Conservation (phyloP, 305 asterid genomes). For the Plantago lanceolata region DNA sequence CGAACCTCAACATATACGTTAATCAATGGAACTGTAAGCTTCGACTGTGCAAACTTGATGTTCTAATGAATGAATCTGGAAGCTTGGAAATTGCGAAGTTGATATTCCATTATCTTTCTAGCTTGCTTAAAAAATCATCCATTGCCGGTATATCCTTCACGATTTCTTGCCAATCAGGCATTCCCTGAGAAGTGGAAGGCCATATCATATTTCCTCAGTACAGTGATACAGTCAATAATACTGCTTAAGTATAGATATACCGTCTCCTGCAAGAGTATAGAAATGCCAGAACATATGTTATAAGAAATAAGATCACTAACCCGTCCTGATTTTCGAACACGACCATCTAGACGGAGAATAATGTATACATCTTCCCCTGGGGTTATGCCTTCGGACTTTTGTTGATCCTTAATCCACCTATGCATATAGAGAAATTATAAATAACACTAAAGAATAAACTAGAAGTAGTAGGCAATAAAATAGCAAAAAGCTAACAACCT, state of each 20-base stretch:
- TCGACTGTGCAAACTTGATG: constrained; percentile 4
- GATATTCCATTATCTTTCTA: constrained; percentile 54
- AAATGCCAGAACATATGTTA: neutral
- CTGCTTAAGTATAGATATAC: too few species aligned
- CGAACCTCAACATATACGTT: constrained; percentile 1
- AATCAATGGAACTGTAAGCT: neutral
- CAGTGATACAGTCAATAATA: neutral
- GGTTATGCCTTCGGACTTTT: constrained; percentile 75
- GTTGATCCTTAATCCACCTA: constrained; percentile 96
- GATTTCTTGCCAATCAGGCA: constrained; percentile 93
- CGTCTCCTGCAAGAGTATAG: neutral
- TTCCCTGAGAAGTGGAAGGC: constrained; percentile 49
- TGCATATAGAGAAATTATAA: constrained; percentile 16
- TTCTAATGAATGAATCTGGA: neutral
- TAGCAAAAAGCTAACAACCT: constrained; percentile 40
- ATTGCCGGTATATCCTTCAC: constrained; percentile 78
- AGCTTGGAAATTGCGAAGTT: constrained; percentile 2
- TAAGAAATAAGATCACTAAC: constrained; percentile 37
- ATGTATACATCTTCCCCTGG: constrained; percentile 93
- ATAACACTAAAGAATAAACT: neutral
- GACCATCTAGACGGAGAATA: constrained; percentile 94
- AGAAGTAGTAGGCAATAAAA: constrained; percentile 7
- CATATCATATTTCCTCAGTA: neutral
- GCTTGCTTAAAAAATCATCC: constrained; percentile 88
- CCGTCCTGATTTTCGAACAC: constrained; percentile 91